Evolutionary conservation across 768 basidiomycete genomes (phyloP), one percentile per base, ranked within the genome.

Genomic region (Leucogyrophana mollusca): DNA sequence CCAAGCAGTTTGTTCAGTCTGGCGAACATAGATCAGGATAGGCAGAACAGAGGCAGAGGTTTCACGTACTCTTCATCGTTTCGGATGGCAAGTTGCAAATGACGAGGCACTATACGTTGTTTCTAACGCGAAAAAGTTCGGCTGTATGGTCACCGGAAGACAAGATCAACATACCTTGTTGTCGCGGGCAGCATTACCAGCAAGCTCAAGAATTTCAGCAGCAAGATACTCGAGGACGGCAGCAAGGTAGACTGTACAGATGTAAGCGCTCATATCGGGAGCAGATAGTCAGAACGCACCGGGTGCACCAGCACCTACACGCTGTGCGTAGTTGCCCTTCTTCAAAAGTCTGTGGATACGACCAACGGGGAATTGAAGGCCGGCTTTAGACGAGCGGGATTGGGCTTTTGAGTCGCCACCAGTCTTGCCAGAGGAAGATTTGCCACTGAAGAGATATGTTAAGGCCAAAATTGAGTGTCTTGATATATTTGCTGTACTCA

Each of bases 201-300:
- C 88, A 36, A 92, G 73, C 66, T 93, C 90, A 43, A 92, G 78
- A 58, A 94, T 83, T 67, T 94, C 91, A 22, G 90, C 91, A 5
- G 83, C 79, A 30, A 94, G 78, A 65, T 94, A 93, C 67, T 93
- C 91, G 21, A 93, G 77, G 45, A 92, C 90, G 42, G 87, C 87
- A 47, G 89, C 83, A 47, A 90, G 79, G 68, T 90, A 91, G 40
- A 90, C 90, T 85, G 46, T 16, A 13, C 1, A 22, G 5, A 14
- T 5, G 25, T 61, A 4, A 51, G 45, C 14, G 9, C n/a, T 7
- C 3, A 3, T 13, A 20, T 10, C 20, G 20, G 14, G 17, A 40
- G 8, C 18, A 13, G 27, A 38, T 18, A 5, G 9, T 1, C 4
- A 4, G 30, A 25, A 67, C 73, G 30, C 55, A 82, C 82, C 80